Base-by-base conservation (phyloP, 1,284 basidiomycete genomes). In the Puccinia triticina region DNA sequence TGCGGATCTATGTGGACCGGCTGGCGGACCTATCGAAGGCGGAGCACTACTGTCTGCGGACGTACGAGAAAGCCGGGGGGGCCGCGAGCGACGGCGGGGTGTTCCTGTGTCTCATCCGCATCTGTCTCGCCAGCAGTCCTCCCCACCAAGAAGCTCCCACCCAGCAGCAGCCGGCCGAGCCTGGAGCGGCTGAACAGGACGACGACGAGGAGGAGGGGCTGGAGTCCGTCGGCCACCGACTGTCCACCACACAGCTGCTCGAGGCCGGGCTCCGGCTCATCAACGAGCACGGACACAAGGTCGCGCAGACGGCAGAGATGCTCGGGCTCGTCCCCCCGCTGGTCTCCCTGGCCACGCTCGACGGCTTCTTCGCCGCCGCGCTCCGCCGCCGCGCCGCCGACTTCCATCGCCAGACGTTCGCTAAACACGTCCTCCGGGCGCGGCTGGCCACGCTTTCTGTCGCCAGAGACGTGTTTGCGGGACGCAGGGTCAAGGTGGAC, bases 1-100 rank as follows among this genome's bases (percentile, higher is more conserved):
- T 99, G 34, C 92, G 94, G 85, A 91, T 97, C 37, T 98, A 98
- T 86, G 95, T 96, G 0, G 93, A 96, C 86, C 91, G 91, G 66
- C 89, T 98, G 40, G 89, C 91, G 50, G 93, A 96, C 86, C 93
- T 92, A 86, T 84, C 88, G 18, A 93, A 93, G 83, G 97, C 97
- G 0, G 96, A 98, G 88, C 91, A 93, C 93, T 95, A 97, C 87
- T 98, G 95, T 88, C 92, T 93, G 85, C 91, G 91, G 55, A 89
- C 93, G 23, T 93, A 94, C 86, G 32, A 53, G 23, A 88, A 90
- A 69, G 64, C 55, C 1, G 23, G 37, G 29, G 87, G 40, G 12
- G 7, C 90, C 5, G 88, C 89, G n/a, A 88, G 91, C 16, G 67
- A 88, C 88, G 74, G 82, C 1, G 84, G 83, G 18, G 91, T 98